Evolutionary conservation across 371 early-diverging fungal genomes (phyloP), one percentile per base, ranked within the genome.

Genomic region (Rhizopus microsporus): DNA sequence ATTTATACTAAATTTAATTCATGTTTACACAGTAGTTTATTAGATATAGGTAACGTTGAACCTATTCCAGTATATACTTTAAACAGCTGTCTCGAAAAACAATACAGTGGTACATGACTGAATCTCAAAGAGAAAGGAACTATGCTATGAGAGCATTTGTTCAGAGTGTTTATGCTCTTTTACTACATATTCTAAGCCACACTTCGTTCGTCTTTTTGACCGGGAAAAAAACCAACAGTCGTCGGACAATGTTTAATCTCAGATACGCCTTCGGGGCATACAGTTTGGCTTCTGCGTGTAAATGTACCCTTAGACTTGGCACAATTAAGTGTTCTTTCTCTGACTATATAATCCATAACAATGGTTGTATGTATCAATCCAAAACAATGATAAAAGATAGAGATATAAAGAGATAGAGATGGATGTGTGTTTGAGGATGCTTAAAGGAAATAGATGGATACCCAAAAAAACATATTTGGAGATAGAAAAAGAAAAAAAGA

Each of bases 271-370:
- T 29, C 23, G 50, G 9, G 16, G 15, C 13, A 34, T 29, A n/a
- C 15, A 33, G 6, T 33, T 39, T 39, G 39, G 39, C 10, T 1
- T 23, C 29, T 46, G 63, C 37, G 56, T 62, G 63, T 64, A 63
- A 63, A 63, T 57, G 63, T 57, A 56, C 50, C 33, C 57, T 40
- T 63, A 45, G 23, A 54, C 32, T 48, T 34, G 38, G 50, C 31
- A 49, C 35, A 51, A 44, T 56, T 54, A 46, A 64, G 7, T 56
- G 59, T 59, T 64, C 64, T 64, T 64, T 64, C 64, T 64, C 64
- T 64, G 64, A 64, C 64, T 64, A 57, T 59, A 64, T 64, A 64
- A 64, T 64, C 64, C 64, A 59, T 64, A 58, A 64, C 59, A 59
- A 64, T 64, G 64, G 64, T 59, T 64, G 64, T 64, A 64, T 52